Conservation (phyloP, 2,329 filamentous ascomycete species). For the Nemania diffusa region DNA sequence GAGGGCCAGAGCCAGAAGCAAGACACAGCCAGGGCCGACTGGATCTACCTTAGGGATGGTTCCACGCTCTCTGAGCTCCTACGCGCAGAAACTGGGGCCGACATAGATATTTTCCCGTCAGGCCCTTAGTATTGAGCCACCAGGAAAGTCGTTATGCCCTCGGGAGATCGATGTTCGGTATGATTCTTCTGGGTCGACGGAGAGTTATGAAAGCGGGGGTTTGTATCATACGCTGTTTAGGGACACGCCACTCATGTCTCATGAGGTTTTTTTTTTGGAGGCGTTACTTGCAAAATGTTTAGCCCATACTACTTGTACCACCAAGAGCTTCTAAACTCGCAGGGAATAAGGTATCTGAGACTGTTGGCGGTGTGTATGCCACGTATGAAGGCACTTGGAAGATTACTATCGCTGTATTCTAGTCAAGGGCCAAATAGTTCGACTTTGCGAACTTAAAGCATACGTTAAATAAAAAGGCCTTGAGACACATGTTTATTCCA, state of each 20-base stretch:
- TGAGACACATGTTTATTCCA: neutral
- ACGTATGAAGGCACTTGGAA: neutral
- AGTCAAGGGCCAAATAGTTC: neutral
- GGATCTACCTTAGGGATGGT: conserved; percentile 91
- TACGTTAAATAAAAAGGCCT: neutral
- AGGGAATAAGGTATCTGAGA: conserved; percentile 7
- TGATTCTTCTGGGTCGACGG: conserved; percentile 4
- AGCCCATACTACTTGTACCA: conserved; percentile 28
- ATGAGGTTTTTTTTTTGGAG: neutral
- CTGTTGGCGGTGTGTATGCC: neutral
- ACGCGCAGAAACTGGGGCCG: conserved; percentile 78
- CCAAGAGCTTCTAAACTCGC: conserved; percentile 1
- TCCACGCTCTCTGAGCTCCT: conserved; percentile 78
- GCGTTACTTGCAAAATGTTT: conserved; percentile 11
- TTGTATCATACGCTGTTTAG: conserved; percentile 22
- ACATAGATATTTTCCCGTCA: conserved; percentile 45
- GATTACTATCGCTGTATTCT: neutral
- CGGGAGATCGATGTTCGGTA: conserved; percentile 12
- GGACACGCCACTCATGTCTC: neutral
- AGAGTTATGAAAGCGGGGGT: neutral
- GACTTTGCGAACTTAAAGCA: neutral
- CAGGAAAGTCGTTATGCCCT: neutral
- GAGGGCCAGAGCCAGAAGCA: conserved; percentile 83
- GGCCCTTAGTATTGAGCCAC: neutral
- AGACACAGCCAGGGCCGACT: conserved; percentile 76